phyloP scores from a whole-genome alignment of 768 basidiomycete species.

The Fibroporia radiculosa region DNA sequence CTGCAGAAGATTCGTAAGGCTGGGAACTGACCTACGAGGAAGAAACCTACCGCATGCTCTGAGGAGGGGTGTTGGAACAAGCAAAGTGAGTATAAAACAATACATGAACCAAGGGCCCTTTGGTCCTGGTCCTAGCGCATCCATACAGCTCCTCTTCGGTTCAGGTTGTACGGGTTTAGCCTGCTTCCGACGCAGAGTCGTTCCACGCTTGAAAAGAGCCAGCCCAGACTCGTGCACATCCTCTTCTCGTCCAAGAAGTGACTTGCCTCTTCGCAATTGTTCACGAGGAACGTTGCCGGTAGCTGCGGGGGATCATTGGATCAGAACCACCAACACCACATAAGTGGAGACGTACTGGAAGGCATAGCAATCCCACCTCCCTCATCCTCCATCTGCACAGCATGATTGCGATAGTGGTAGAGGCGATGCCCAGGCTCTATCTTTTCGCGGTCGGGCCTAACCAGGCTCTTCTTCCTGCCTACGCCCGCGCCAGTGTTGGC shows the following conservation, averaged over 20 bases:
- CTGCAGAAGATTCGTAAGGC: constrained; percentile 30
- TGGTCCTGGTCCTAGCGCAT: constrained; percentile 77
- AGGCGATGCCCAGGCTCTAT: constrained; percentile 91
- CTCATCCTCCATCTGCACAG: constrained; percentile 68
- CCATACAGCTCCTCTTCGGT: constrained; percentile 48
- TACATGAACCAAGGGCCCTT: constrained; percentile 95
- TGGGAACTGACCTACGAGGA: not conserved
- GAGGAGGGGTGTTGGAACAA: constrained; percentile 74
- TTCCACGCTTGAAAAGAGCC: constrained; percentile 82
- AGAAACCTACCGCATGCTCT: constrained; percentile 62
- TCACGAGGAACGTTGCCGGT: constrained; percentile 73
- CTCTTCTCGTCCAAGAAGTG: constrained; percentile 84
- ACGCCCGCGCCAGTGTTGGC: constrained; percentile 44
- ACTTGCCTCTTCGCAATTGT: constrained; percentile 74
- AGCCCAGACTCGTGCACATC: constrained; percentile 89
- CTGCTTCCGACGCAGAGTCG: constrained; percentile 69
- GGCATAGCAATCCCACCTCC: constrained; percentile 68
- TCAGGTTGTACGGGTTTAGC: constrained; percentile 31
- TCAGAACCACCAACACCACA: not conserved
- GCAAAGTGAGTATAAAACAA: constrained; percentile 77
- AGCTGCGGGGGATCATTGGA: constrained; percentile 29
- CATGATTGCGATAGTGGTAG: constrained; percentile 90
- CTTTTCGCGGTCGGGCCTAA: constrained; percentile 90
- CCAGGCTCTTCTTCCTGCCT: constrained; percentile 84
- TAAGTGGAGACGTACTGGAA: constrained; percentile 53